A percentile compares a stretch with the other conserved stretches of the same genome.
Conservation (phyloP, 2,329 filamentous ascomycete species). For the Neonectria neomacrospora region DNA sequence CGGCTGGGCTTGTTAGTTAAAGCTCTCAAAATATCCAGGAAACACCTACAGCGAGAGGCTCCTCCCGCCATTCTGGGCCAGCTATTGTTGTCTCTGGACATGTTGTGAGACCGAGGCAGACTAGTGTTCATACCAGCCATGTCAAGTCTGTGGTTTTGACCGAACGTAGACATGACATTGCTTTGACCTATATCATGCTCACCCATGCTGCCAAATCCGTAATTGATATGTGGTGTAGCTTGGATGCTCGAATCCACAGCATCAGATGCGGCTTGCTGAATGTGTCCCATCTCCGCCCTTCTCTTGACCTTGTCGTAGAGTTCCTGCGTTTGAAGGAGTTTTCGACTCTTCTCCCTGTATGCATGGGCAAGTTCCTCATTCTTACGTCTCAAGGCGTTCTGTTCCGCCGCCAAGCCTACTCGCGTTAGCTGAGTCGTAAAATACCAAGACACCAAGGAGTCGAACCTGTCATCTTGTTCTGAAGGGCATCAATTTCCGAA, state of each 20-base stretch:
- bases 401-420: constrained; percentile 67
- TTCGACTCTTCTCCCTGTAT: constrained; percentile 76
- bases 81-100: constrained; percentile 26
- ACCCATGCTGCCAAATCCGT: constrained; percentile 21
- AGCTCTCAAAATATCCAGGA: too few relatives aligned
- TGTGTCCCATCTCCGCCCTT: constrained; percentile 64
- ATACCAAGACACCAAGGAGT: background rate
- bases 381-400: constrained; percentile 72
- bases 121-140: constrained; percentile 33
- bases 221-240: constrained; percentile 25
- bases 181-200: constrained; percentile 3
- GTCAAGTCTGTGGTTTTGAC: constrained; percentile 33
- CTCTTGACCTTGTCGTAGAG: constrained; percentile 70
- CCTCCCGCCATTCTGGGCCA: constrained; percentile 33
- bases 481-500: constrained; percentile 73
- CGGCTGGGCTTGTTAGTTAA: constrained; percentile 30
- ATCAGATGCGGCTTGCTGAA: constrained; percentile 65
- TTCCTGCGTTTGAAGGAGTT: constrained; percentile 74
- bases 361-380: constrained; percentile 76
- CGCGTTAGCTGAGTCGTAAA: constrained; percentile 20
- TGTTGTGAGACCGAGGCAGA: constrained; percentile 24
- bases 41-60: constrained; percentile 28
- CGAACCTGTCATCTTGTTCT: constrained; percentile 72
- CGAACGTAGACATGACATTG: constrained; percentile 19
- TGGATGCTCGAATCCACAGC: constrained; percentile 48